Base-by-base conservation (phyloP, 163 green algal species). In the Picocystis sp. region DNA sequence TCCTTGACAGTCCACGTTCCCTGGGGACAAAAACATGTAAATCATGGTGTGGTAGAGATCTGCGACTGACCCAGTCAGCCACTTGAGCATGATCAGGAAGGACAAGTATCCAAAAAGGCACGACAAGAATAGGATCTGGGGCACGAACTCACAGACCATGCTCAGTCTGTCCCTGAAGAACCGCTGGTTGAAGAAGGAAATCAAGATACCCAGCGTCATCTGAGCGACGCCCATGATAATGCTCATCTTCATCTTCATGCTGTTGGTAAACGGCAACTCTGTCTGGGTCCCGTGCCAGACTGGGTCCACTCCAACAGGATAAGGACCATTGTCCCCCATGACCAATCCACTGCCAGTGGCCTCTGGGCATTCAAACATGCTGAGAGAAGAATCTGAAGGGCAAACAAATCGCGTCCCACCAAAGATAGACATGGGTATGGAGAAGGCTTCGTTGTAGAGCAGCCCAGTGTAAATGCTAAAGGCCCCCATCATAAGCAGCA, bases 401-500 rank as follows among this genome's bases (percentile, higher is more conserved):
- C 79, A 81, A 33, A 53, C 44, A 49, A 69, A 88, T 22, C 64
- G 63, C 8, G 81, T 75, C 42, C 41, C 43, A 5, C 89, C 88
- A 65, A 94, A 94, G 43, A 95, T 66, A 2, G 68, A 71, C 58
- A 88, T 91, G 22, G 86, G 78, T 43, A 97, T 88, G 51, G 85
- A 94, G 73, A 99, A 99, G 60, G 82, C 86, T 69, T 99, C 90
- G 67, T 99, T 99, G 81, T 99, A 99, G 29, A 99, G 69, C 10
- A 91, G 47, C 8, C 90, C 90, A 13, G 77, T 88, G 71, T 91
- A 99, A 55, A 99, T 80, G 50, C 80, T 93, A 63, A 96, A 99
- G 47, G 92, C 61, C 34, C 79, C 68, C 90, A 98, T 97, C 43
- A 96, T 63, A 21, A 97, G 72, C 67, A 99, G 94, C 58, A 82